Evolutionary conservation across 257 asterid genomes (phyloP).

Genomic region (Fraxinus pennsylvanica): DNA sequence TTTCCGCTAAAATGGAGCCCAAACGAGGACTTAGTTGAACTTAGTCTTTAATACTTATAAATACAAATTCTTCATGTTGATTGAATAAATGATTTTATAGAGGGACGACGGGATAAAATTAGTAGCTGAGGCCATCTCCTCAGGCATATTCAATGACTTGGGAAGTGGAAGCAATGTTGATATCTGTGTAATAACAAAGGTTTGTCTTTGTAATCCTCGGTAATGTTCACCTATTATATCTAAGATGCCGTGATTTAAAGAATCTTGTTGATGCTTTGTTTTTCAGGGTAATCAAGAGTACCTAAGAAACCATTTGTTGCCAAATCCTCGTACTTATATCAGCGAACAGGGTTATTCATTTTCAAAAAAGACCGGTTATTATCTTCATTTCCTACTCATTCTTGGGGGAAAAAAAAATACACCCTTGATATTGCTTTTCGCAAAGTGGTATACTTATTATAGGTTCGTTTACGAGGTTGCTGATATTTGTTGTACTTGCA

Average conservation of each 20-base stretch:
- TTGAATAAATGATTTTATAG: constrained; percentile 39
- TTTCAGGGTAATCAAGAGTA: constrained; percentile 46
- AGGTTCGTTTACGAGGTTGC: background rate
- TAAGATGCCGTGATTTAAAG: background rate
- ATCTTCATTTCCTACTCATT: background rate
- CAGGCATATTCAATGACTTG: constrained; percentile 90
- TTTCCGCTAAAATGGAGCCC: too few relatives aligned
- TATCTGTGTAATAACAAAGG: constrained; percentile 85
- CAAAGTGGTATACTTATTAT: background rate
- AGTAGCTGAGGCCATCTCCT: constrained; percentile 87
- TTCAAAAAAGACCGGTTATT: constrained; percentile 45
- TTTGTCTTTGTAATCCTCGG: constrained; percentile 26
- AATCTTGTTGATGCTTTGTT: background rate
- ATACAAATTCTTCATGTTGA: constrained; percentile 23
- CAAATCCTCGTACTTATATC: constrained; percentile 56
- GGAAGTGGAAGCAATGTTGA: constrained; percentile 99
- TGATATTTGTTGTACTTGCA: constrained; percentile 27
- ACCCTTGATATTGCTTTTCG: background rate
- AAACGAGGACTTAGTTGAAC: too few relatives aligned
- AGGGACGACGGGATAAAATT: constrained; percentile 79
- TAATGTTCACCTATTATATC: background rate
- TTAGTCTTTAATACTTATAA: constrained; percentile 5
- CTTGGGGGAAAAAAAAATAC: background rate
- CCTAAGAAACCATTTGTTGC: constrained; percentile 41
- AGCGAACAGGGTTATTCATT: constrained; percentile 41